phyloP scores from a whole-genome alignment of 371 early-diverging fungal genomes.

The Blakeslea trispora region DNA sequence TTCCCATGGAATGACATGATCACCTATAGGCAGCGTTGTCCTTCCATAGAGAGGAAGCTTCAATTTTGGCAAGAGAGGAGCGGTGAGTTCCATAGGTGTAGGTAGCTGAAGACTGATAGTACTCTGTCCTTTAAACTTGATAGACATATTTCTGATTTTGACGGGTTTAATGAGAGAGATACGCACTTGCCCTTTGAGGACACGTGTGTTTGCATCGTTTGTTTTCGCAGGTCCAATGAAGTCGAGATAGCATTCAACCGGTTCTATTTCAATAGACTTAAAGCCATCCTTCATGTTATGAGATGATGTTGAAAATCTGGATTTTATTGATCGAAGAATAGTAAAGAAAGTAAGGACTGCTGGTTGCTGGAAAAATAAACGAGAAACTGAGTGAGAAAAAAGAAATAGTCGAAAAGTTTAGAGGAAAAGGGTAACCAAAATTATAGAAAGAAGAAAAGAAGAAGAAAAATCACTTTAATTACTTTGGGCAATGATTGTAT shows the following conservation, averaged over 20 bases:
- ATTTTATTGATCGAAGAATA: slow-evolving; percentile 20
- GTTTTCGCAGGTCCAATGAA: slow-evolving; percentile 40
- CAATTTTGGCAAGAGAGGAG: slow-evolving; percentile 35
- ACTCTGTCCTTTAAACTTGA: slow-evolving; percentile 51
- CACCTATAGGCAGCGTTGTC: slow-evolving; percentile 30
- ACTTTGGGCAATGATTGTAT: too few relatives aligned
- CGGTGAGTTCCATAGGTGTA: slow-evolving; percentile 10
- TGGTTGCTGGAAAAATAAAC: not conserved
- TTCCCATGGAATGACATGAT: slow-evolving; percentile 40
- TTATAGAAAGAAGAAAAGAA: slow-evolving; percentile 5
- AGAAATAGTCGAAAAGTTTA: too few relatives aligned
- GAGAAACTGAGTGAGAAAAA: too few relatives aligned
- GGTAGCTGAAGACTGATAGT: slow-evolving; percentile 18
- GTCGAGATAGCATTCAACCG: slow-evolving; percentile 36
- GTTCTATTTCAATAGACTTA: slow-evolving; percentile 41
- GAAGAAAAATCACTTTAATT: not conserved
- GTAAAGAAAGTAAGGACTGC: not conserved
- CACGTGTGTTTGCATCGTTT: slow-evolving; percentile 13
- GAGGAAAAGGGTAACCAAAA: too few relatives aligned
- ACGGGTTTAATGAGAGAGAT: slow-evolving; percentile 32
- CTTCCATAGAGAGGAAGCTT: slow-evolving; percentile 33
- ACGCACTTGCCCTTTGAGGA: slow-evolving; percentile 36
- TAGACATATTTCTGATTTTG: slow-evolving; percentile 38
- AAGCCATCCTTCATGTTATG: slow-evolving; percentile 44
- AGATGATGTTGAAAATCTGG: not conserved